phyloP scores from a whole-genome alignment of 1,284 basidiomycete species.

The Hymenochaete sp. region DNA sequence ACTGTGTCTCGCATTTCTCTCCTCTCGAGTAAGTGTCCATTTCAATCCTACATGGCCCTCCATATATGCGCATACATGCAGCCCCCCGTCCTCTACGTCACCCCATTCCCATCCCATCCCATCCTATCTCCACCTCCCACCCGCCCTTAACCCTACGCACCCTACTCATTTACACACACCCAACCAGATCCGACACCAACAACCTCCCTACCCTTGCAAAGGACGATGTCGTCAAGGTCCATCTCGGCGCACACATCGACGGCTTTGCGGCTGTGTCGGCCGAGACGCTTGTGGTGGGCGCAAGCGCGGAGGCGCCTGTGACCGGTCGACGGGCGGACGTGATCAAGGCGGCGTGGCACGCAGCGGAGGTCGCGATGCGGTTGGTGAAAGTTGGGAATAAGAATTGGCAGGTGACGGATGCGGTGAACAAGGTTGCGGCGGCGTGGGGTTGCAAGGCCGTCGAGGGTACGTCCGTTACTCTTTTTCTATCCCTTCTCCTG shows the following conservation, averaged over 20 bases:
- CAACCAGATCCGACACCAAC: constrained; percentile 57
- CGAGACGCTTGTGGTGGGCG: constrained; percentile 86
- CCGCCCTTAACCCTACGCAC: background rate
- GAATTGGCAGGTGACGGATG: constrained; percentile 92
- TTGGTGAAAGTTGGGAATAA: constrained; percentile 83
- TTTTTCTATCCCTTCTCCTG: background rate
- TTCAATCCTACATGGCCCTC: constrained; percentile 18
- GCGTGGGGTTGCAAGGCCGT: constrained; percentile 83
- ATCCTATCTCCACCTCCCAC: constrained; percentile 2
- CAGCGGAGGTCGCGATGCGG: constrained; percentile 86
- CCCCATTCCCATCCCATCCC: background rate
- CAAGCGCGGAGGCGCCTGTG: constrained; percentile 61
- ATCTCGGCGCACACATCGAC: constrained; percentile 95
- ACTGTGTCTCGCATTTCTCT: constrained; percentile 75
- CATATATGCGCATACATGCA: constrained; percentile 5
- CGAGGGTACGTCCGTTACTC: constrained; percentile 55
- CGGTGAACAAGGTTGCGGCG: constrained; percentile 65
- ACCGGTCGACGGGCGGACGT: constrained; percentile 85
- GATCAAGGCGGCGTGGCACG: constrained; percentile 87
- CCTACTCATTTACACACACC: background rate
- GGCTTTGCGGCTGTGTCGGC: constrained; percentile 85
- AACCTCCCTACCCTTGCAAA: constrained; percentile 66
- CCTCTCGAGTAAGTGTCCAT: constrained; percentile 53
- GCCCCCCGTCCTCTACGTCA: background rate
- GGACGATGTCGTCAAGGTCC: constrained; percentile 92